Conservation (phyloP, 148 eudicot genomes). For the Selenicereus undatus region DNA sequence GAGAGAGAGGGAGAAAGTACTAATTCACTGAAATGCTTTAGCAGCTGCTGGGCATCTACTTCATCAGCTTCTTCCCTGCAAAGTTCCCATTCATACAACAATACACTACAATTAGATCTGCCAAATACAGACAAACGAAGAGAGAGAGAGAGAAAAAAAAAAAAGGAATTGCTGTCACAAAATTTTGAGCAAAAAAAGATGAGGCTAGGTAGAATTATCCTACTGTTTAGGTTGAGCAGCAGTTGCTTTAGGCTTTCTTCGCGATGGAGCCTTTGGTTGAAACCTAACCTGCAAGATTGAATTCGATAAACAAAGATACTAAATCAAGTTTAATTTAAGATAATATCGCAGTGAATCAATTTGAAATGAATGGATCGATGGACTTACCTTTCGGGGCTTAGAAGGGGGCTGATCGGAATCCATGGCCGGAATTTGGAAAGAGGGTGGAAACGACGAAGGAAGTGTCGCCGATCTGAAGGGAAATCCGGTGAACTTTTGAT, state of each 20-base stretch:
- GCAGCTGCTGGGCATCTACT: neutral
- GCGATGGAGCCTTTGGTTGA: neutral
- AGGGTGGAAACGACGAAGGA: too few relatives aligned
- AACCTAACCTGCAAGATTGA: neutral
- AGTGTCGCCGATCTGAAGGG: neutral
- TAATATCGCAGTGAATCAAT: neutral
- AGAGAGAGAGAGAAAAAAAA: neutral
- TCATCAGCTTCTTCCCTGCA: neutral
- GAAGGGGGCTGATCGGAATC: neutral
- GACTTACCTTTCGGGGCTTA: neutral
- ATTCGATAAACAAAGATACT: too few relatives aligned
- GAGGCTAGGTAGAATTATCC: neutral
- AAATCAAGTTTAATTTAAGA: neutral
- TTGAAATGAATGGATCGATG: neutral
- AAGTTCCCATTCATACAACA: too few relatives aligned
- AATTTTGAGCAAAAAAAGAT: neutral
- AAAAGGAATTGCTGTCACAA: neutral
- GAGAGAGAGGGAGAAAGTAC: neutral
- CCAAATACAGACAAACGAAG: neutral
- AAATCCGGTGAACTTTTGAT: neutral
- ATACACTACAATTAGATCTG: neutral
- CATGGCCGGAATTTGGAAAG: neutral
- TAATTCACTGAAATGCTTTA: neutral
- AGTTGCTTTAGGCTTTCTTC: neutral
- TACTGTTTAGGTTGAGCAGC: neutral